Evolutionary conservation across 129 eudicot genomes (phyloP), one percentile per base, ranked within the genome.

Genomic region (Chrysanthemum seticuspe): DNA sequence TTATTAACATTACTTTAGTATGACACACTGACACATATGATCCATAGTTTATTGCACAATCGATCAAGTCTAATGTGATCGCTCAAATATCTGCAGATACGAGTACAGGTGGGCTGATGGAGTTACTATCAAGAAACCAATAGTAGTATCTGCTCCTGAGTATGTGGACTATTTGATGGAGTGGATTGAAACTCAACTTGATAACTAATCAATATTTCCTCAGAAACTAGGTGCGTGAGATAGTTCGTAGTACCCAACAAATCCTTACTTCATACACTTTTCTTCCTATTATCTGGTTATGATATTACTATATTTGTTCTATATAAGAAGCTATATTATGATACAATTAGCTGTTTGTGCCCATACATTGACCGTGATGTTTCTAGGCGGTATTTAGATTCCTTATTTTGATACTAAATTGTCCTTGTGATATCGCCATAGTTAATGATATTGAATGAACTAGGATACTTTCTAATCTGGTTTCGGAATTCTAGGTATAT

Each of bases 71-170:
- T 40, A 40, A 40, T 1, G 10, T 6, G 2, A 6, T 5, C 7
- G 1, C 2, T 40, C 9, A 6, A 40, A 13, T 74, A 31, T 67
- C 62, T 67, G 53, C 74, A 86, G 91, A 72, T 86, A 86, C 5
- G 92, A 87, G 75, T 87, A 87, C 78, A 73, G 92, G 75, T 87
- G 92, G 92, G 92, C 92, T 23, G 92, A 87, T 70, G 92, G 92
- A 62, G 92, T 87, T 61, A 36, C 86, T 21, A 87, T 87, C 62
- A 87, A 85, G 86, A 85, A 76, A 76, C 90, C 90, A 0, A 85
- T 85, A 23, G 90, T 79, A 72, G 90, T 85, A 61, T 85, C 90
- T 62, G 88, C 90, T 76, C 90, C 85, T 19, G 77, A 85, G 59
- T 82, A 85, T 44, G 89, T 85, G 6, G 89, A 85, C 72, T 85